Evolutionary conservation across 1,139 yeast species (phyloP).

Genomic region (Pneumocystis jirovecii): DNA sequence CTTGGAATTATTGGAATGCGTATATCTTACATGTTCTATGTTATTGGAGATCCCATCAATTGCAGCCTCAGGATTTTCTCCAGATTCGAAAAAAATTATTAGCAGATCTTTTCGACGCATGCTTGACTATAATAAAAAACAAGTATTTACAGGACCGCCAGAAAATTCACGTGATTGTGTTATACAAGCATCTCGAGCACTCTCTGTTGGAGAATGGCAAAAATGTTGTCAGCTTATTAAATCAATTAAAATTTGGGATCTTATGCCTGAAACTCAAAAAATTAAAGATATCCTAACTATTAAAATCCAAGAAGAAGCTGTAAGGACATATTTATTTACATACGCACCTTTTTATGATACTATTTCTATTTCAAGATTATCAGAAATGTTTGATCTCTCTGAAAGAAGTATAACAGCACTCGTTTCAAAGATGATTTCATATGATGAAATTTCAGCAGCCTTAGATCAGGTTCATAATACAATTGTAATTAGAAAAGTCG

Average conservation of each 20-base stretch:
- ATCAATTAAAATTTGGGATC: constrained; percentile 76
- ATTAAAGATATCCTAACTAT: constrained; percentile 56
- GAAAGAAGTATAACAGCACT: constrained; percentile 43
- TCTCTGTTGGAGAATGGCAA: constrained; percentile 84
- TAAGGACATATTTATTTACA: constrained; percentile 77
- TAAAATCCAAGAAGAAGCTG: constrained; percentile 77
- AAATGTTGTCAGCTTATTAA: constrained; percentile 56
- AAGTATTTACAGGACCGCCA: constrained; percentile 94
- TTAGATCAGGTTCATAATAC: constrained; percentile 45
- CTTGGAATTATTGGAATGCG: constrained; percentile 86
- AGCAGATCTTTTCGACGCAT: constrained; percentile 81
- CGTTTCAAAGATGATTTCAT: constrained; percentile 59
- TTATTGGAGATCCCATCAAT: constrained; percentile 84
- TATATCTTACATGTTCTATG: constrained; percentile 77
- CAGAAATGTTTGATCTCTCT: constrained; percentile 51
- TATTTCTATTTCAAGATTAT: constrained; percentile 53
- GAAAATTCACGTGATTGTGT: constrained; percentile 91
- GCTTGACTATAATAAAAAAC: constrained; percentile 86
- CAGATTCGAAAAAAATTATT: constrained; percentile 43
- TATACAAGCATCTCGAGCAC: constrained; percentile 81
- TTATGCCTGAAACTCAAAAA: constrained; percentile 49
- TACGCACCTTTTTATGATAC: constrained; percentile 65
- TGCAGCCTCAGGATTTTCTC: constrained; percentile 39
- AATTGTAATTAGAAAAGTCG: constrained; percentile 57
- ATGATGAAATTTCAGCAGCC: constrained; percentile 58